Evolutionary conservation across 1,284 basidiomycete genomes (phyloP).

Genomic region (Moesziomyces aphidis): DNA sequence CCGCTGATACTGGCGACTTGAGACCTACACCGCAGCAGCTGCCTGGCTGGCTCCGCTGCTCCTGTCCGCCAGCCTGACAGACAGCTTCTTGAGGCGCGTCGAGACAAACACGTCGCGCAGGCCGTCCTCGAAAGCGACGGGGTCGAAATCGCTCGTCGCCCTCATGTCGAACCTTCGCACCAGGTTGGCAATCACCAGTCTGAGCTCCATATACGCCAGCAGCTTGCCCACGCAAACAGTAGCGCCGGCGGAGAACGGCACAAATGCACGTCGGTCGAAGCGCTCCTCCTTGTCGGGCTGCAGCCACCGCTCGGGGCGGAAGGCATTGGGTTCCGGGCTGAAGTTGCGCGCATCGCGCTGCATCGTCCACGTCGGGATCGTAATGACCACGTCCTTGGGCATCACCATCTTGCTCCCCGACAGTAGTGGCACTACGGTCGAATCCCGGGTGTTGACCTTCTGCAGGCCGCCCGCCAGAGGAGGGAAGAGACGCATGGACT

Average conservation of each 20-base stretch:
- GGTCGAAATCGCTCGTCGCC: not conserved
- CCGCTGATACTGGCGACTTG: too few relatives aligned
- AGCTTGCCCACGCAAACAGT: conserved; percentile 17
- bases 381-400: conserved; percentile 6
- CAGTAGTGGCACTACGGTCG: not conserved
- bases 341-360: conserved; percentile 33
- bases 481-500: conserved; percentile 28
- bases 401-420: not conserved
- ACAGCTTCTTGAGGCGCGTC: not conserved
- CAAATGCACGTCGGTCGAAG: conserved; percentile 18
- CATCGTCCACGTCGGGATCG: conserved; percentile 16
- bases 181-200: conserved; percentile 14
- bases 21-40: too few relatives aligned
- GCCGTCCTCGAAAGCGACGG: conserved; percentile 1
- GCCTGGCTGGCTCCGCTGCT: too few relatives aligned
- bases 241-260: conserved; percentile 16
- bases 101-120: conserved; percentile 2
- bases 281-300: conserved; percentile 12
- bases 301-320: conserved; percentile 27
- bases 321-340: conserved; percentile 5
- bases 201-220: conserved; percentile 21
- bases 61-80: too few relatives aligned
- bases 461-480: conserved; percentile 20
- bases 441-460: not conserved
- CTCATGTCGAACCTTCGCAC: conserved; percentile 20